Percentiles rank a stretch among this genome's conserved stretches.
Conservation (phyloP, 2,329 filamentous ascomycete species). For the Ceratocystiopsis brevicomis region DNA sequence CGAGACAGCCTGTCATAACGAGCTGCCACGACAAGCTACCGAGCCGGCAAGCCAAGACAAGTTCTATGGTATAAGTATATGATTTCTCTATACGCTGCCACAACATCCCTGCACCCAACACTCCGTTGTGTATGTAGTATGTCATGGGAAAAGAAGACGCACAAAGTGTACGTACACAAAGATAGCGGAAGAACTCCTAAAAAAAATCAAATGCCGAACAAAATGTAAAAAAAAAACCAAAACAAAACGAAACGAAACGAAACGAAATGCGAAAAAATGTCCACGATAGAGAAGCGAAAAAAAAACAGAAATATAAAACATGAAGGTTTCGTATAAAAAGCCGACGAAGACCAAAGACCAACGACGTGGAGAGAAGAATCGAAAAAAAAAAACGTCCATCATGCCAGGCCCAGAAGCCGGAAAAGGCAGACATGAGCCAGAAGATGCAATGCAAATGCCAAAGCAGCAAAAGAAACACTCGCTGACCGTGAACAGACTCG, state of each 20-base stretch:
- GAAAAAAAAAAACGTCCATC: background rate
- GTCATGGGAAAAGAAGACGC: background rate
- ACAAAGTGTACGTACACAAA: background rate
- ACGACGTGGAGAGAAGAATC: background rate
- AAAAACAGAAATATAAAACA: background rate
- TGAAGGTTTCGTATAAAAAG: background rate
- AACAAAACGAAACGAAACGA: background rate
- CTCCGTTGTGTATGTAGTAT: background rate
- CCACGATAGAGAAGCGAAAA: background rate
- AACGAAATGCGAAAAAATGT: background rate
- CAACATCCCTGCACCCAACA: background rate
- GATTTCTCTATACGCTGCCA: no score
- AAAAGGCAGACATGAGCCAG: background rate
- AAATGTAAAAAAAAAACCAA: background rate
- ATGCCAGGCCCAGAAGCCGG: background rate
- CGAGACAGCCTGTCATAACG: no score
- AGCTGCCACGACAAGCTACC: no score
- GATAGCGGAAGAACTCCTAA: background rate
- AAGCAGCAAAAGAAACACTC: background rate
- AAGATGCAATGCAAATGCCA: background rate
- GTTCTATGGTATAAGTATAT: no score
- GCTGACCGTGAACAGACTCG: no score
- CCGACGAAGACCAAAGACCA: background rate
- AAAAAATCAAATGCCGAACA: background rate
- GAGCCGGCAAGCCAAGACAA: no score